These are phyloP conservation scores for Arthroderma sp. DNA, from an alignment of 2,329 filamentous ascomycete genomes.

Conservation along the genomic window DNA sequence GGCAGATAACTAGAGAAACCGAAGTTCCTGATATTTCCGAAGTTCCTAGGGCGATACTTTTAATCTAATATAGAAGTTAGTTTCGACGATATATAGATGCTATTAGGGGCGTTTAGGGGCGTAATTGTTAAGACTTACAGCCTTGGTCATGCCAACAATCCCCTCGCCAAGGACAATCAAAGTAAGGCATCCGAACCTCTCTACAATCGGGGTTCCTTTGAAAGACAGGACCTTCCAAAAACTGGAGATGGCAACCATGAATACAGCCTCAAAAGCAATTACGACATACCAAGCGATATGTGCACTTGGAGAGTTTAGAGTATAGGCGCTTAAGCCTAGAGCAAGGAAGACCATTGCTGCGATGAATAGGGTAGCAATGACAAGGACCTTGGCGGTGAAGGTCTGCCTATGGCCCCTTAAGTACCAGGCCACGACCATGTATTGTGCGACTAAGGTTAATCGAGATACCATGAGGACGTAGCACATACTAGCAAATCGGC, in stretches of 20 bases:
- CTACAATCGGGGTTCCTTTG: constrained; percentile 47
- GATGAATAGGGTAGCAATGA: neutral
- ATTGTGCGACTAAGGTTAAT: constrained; percentile 42
- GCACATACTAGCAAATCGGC: constrained; percentile 28
- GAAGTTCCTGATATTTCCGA: constrained; percentile 9
- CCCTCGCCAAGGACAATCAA: constrained; percentile 52
- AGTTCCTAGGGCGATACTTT: constrained; percentile 12
- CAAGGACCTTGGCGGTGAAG: constrained; percentile 16
- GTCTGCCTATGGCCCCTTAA: constrained; percentile 17
- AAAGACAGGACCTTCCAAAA: constrained; percentile 36
- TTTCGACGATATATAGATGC: neutral
- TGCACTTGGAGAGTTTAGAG: neutral
- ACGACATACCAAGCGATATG: constrained; percentile 42
- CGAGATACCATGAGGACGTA: constrained; percentile 41
- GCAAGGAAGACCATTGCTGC: neutral
- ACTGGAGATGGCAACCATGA: constrained; percentile 35
- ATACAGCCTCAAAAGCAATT: constrained; percentile 36
- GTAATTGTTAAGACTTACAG: constrained; percentile 10
- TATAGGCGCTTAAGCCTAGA: neutral
- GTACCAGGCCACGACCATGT: constrained; percentile 31
- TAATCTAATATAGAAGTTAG: constrained; percentile 9
- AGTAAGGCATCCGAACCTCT: constrained; percentile 47
- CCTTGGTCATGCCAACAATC: constrained; percentile 33
- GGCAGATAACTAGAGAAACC: constrained; percentile 12
- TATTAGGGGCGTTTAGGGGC: neutral